Evolutionary conservation across 441 rosid species (phyloP), one percentile per base, ranked within the genome.

Genomic region (Gossypium laxum): DNA sequence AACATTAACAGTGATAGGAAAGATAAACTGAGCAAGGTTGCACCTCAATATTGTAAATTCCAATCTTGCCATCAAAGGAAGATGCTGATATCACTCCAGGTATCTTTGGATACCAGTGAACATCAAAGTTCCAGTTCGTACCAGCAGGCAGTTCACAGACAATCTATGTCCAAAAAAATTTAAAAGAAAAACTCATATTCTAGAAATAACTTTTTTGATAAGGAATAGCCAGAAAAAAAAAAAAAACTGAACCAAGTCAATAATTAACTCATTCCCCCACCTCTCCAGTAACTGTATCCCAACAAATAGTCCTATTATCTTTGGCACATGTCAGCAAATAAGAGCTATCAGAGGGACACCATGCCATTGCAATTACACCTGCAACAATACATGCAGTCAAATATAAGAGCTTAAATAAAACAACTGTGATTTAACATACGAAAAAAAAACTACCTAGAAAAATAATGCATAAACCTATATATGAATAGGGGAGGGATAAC

Each of bases 351-450:
- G 62, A 84, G 21, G 98, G 91, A 77, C 99, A 95, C 99, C 99
- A 95, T 17, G 97, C 86, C 99, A 95, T 95, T 69, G 96, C 99
- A 85, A 92, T 91, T 54, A 95, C 98, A 82, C 99, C 99, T 95
- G 87, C 60, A 18, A 73, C 14, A 65, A 62, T 48, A 75, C 4
- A 77, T 19, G 15, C 51, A 14, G 32, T 48, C 8, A 30, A 75
- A 65, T 24, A 69, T 55, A 63, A 54, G 73, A 74, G 11, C 41
- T 45, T 24, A 65, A 81, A 51, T 72, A 8, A 22, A 12, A 24
- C 14, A 24, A 47, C 5, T 66, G 43, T 2, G 3, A 24, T 14
- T 48, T 48, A 48, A 26, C 58, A 48, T 48, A 22, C 2, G 0
- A 26, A 4, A 48, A 50, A 60, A 72, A 17, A 63, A 19, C 62